Conservation (phyloP, 805 yeast species). For the Candida tibetensis region DNA sequence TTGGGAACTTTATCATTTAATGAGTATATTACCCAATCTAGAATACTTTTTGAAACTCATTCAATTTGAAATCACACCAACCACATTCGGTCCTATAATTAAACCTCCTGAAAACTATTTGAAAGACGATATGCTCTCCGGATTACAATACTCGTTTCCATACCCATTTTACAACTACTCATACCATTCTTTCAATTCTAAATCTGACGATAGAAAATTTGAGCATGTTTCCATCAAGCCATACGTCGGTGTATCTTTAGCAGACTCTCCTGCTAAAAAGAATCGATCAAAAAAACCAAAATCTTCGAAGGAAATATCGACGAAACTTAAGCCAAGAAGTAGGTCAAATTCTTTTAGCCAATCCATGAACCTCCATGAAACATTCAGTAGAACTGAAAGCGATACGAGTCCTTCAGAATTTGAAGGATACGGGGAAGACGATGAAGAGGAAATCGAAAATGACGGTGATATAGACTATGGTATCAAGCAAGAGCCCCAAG, state of each 20-base stretch:
- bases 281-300: background rate
- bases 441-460: constrained; percentile 8
- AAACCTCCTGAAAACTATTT: constrained; percentile 40
- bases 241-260: constrained; percentile 36
- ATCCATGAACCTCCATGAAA: background rate
- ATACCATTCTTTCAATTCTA: constrained; percentile 35
- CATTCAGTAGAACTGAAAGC: constrained; percentile 4
- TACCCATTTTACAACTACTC: constrained; percentile 46
- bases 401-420: constrained; percentile 2
- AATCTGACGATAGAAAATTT: constrained; percentile 25
- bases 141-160: constrained; percentile 44
- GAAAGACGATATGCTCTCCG: constrained; percentile 34
- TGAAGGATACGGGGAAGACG: constrained; percentile 11
- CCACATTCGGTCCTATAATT: constrained; percentile 38
- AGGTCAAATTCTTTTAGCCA: constrained; percentile 1
- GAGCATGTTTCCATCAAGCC: constrained; percentile 28
- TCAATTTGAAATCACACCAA: constrained; percentile 33
- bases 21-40: constrained; percentile 30
- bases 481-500: background rate
- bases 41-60: constrained; percentile 32
- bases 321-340: background rate
- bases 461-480: constrained; percentile 7
- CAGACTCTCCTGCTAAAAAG: constrained; percentile 10
- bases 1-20: constrained; percentile 45
- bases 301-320: background rate